Conservation (phyloP, 768 basidiomycete genomes). For the Podaxis rugospora region DNA sequence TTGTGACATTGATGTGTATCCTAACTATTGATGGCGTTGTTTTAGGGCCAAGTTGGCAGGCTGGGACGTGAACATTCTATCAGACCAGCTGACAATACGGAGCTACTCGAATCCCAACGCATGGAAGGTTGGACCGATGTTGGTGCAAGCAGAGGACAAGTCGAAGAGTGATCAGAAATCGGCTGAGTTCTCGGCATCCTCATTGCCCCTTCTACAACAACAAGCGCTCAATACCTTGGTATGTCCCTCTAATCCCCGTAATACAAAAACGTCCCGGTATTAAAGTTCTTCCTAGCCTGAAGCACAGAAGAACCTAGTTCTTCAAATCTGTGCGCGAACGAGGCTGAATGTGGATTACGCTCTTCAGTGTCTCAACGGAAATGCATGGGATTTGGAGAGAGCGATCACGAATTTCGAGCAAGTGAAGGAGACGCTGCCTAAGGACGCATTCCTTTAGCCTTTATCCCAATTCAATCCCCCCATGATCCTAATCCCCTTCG, state of each 20-base stretch:
- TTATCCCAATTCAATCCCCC: neutral
- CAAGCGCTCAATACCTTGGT: conserved; percentile 55
- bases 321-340: conserved; percentile 70
- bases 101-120: conserved; percentile 80
- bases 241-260: conserved; percentile 24
- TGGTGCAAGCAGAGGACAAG: conserved; percentile 52
- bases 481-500: neutral
- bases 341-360: conserved; percentile 76
- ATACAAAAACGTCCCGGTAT: neutral
- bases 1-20: conserved; percentile 9
- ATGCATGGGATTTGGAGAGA: conserved; percentile 77
- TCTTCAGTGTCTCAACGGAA: conserved; percentile 80
- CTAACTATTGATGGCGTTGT: conserved; percentile 6
- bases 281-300: conserved; percentile 47
- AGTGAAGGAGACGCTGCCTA: conserved; percentile 68
- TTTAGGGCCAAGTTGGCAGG: conserved; percentile 71
- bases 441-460: conserved; percentile 49
- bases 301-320: conserved; percentile 62
- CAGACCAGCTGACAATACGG: conserved; percentile 82
- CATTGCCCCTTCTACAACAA: conserved; percentile 41
- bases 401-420: conserved; percentile 85
- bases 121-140: conserved; percentile 73
- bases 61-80: conserved; percentile 89
- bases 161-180: conserved; percentile 19
- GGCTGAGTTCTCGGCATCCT: conserved; percentile 22